phyloP scores from a whole-genome alignment of 371 early-diverging fungal genomes.

The Mortierella sp. region DNA sequence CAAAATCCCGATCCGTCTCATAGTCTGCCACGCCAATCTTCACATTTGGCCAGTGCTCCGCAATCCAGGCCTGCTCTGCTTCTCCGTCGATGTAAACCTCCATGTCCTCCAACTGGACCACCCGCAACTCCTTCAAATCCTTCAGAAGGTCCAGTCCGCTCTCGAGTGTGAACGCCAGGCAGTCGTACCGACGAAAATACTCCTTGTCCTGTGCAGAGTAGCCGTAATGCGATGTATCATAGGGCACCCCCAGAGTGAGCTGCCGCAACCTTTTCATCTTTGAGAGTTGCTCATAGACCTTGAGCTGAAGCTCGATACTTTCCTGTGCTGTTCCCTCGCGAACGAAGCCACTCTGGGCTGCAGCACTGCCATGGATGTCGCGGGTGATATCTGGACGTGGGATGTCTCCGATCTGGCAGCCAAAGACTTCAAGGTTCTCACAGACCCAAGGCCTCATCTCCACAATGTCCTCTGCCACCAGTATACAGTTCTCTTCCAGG shows the following conservation, averaged over 20 bases:
- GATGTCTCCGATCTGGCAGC: background rate
- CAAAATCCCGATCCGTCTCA: too few species aligned
- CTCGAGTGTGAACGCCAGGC: background rate
- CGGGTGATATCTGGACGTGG: background rate
- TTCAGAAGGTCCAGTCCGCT: background rate
- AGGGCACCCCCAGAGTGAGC: background rate
- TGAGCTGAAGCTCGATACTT: background rate
- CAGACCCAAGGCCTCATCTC: background rate
- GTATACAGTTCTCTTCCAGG: background rate
- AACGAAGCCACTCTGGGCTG: too few species aligned
- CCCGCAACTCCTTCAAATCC: constrained; percentile 12
- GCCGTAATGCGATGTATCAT: background rate
- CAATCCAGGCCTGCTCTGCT: too few species aligned
- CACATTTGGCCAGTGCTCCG: too few species aligned
- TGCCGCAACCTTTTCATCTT: background rate
- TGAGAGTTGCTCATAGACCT: background rate
- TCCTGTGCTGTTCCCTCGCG: background rate
- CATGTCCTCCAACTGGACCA: too few species aligned
- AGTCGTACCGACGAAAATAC: background rate
- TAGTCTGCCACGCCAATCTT: too few species aligned
- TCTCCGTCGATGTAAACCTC: too few species aligned
- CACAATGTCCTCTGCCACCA: background rate
- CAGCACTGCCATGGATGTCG: background rate
- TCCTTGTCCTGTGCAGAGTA: background rate
- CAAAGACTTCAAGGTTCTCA: background rate